Conservation (phyloP, 1,284 basidiomycete genomes). For the Ustilago shanxiensis region DNA sequence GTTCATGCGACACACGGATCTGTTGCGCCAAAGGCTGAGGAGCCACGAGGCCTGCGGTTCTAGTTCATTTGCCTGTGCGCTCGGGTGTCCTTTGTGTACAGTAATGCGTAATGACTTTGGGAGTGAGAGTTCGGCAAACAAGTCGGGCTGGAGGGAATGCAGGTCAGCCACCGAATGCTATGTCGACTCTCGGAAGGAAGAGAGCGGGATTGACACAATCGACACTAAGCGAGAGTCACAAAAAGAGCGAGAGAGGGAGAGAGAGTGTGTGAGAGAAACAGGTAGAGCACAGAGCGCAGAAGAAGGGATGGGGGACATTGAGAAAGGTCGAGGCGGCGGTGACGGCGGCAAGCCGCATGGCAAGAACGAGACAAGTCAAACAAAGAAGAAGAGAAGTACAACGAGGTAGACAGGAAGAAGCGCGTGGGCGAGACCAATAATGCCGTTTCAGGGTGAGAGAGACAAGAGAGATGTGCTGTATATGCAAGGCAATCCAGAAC, state of each 20-base stretch:
- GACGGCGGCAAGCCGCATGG: conserved; percentile 9
- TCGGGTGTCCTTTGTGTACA: conserved; percentile 6
- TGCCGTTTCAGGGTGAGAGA: conserved; percentile 2
- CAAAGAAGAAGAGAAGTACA: neutral
- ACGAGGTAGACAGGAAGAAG: neutral
- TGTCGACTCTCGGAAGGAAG: conserved; percentile 3
- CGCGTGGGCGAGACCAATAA: conserved; percentile 3
- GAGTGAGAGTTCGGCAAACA: conserved; percentile 20
- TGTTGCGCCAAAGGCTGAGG: conserved; percentile 13
- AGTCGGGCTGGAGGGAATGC: conserved; percentile 10
- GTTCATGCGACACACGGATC: conserved; percentile 21
- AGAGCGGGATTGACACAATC: neutral
- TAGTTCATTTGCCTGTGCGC: conserved; percentile 23
- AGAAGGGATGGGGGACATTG: too few species aligned
- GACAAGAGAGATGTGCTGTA: conserved; percentile 4
- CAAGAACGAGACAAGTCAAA: neutral
- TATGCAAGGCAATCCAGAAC: conserved; percentile 8
- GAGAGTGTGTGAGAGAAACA: too few species aligned
- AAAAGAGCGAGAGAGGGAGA: neutral
- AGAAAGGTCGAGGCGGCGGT: neutral
- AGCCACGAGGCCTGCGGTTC: conserved; percentile 22
- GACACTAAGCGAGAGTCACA: neutral
- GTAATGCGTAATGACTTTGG: too few species aligned
- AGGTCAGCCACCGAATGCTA: conserved; percentile 9
- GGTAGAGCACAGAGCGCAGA: neutral